phyloP scores from a whole-genome alignment of 2,329 filamentous ascomycete species.

The Cladobotryum protrusum region DNA sequence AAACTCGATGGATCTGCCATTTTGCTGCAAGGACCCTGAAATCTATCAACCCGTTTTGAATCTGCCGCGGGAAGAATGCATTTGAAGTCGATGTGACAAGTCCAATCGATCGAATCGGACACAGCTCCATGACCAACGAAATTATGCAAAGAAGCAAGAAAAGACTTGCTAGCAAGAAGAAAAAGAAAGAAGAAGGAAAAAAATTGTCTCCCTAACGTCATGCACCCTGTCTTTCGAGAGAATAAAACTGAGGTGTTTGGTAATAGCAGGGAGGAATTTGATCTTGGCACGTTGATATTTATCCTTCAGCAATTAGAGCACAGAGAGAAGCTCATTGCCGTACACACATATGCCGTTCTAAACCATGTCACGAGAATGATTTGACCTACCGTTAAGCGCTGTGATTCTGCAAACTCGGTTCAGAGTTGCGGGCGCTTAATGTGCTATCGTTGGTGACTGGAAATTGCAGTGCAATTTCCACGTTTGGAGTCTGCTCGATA shows the following conservation, averaged over 20 bases:
- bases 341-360: conserved; percentile 53
- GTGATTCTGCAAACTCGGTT: no score
- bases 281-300: conserved; percentile 50
- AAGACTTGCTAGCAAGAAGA: neutral
- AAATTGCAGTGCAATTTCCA: no score
- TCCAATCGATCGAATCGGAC: no score
- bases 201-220: conserved; percentile 48
- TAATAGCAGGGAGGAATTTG: conserved; percentile 45
- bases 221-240: conserved; percentile 43
- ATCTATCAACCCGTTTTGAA: no score
- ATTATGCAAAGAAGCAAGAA: neutral
- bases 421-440: no score
- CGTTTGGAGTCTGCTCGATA: no score
- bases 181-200: neutral
- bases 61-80: no score
- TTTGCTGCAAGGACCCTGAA: neutral
- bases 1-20: neutral
- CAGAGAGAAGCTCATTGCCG: conserved; percentile 45
- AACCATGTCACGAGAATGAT: no score
- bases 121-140: no score
- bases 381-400: conserved; percentile 1
- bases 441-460: no score
- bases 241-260: conserved; percentile 47
- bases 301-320: conserved; percentile 53
- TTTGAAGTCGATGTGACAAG: no score